Evolutionary conservation across 805 yeast species (phyloP).

Genomic region (Candida pseudoglaebosa): DNA sequence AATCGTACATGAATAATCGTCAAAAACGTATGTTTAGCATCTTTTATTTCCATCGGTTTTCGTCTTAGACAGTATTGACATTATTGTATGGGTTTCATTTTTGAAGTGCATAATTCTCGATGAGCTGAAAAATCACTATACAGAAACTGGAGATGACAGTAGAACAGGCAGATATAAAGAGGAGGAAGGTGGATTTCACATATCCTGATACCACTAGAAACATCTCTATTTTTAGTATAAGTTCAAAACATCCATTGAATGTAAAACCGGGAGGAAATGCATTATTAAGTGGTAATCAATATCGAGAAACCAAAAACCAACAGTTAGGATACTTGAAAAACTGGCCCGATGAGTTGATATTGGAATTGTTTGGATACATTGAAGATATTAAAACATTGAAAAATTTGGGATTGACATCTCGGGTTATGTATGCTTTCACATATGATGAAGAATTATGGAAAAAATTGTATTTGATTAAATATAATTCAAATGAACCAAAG

Average conservation of each 20-base stretch:
- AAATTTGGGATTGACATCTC: conserved; percentile 55
- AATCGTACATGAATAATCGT: too few relatives aligned
- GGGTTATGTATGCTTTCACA: conserved; percentile 65
- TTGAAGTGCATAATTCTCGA: too few relatives aligned
- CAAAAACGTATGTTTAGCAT: too few relatives aligned
- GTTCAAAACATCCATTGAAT: conserved; percentile 62
- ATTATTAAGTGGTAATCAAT: conserved; percentile 27
- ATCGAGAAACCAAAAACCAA: conserved; percentile 13
- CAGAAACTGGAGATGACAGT: conserved; percentile 1
- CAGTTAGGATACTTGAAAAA: conserved; percentile 52
- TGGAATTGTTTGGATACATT: conserved; percentile 49
- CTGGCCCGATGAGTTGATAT: conserved; percentile 62
- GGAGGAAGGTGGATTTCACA: conserved; percentile 2
- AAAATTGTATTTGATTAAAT: conserved; percentile 37
- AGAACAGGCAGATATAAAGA: conserved; percentile 5
- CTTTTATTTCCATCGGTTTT: too few relatives aligned
- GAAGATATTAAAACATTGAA: conserved; percentile 46
- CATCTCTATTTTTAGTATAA: conserved; percentile 20
- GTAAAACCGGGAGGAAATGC: conserved; percentile 75
- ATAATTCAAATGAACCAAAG: conserved; percentile 11
- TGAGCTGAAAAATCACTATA: conserved; percentile 1
- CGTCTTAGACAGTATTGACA: too few relatives aligned
- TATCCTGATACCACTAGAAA: conserved; percentile 12
- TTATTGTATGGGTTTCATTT: too few relatives aligned
- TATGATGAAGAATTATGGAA: conserved; percentile 85